Conservation (phyloP, 805 yeast species). For the Yarrowia phangngaensis region DNA sequence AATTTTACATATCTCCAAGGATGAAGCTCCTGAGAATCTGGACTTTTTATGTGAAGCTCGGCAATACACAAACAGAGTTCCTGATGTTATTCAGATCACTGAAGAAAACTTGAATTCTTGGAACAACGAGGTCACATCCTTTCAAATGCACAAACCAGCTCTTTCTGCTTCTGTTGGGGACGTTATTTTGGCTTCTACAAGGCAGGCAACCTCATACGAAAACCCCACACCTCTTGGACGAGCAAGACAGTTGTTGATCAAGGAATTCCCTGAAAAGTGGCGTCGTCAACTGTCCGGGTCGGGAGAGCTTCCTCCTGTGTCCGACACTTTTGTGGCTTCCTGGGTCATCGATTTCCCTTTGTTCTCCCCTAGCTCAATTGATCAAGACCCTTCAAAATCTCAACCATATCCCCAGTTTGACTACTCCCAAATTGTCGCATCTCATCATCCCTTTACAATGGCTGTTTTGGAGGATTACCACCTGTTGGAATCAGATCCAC, state of each 20-base stretch:
- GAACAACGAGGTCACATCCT: slow-evolving; percentile 1
- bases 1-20: slow-evolving; percentile 31
- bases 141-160: slow-evolving; percentile 10
- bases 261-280: slow-evolving; percentile 50
- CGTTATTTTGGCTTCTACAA: slow-evolving; percentile 70
- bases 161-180: slow-evolving; percentile 68
- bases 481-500: slow-evolving; percentile 51
- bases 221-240: slow-evolving; percentile 94
- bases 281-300: slow-evolving; percentile 41
- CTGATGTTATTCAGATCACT: slow-evolving; percentile 22
- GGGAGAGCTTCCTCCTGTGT: slow-evolving; percentile 1
- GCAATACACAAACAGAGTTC: slow-evolving; percentile 29
- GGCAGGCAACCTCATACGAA: slow-evolving; percentile 69
- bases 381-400: slow-evolving; percentile 30
- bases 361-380: slow-evolving; percentile 57
- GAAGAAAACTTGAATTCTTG: slow-evolving; percentile 3
- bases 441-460: slow-evolving; percentile 99
- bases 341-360: slow-evolving; percentile 96
- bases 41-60: slow-evolving; percentile 18
- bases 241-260: slow-evolving; percentile 69
- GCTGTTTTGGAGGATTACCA: slow-evolving; percentile 65
- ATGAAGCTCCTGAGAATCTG: slow-evolving; percentile 8
- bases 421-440: slow-evolving; percentile 50
- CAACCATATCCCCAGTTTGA: slow-evolving; percentile 61
- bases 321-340: slow-evolving; percentile 35